Evolutionary conservation across 352 stramenopile species (phyloP).

Genomic region (Phytopythium mirpurense): DNA sequence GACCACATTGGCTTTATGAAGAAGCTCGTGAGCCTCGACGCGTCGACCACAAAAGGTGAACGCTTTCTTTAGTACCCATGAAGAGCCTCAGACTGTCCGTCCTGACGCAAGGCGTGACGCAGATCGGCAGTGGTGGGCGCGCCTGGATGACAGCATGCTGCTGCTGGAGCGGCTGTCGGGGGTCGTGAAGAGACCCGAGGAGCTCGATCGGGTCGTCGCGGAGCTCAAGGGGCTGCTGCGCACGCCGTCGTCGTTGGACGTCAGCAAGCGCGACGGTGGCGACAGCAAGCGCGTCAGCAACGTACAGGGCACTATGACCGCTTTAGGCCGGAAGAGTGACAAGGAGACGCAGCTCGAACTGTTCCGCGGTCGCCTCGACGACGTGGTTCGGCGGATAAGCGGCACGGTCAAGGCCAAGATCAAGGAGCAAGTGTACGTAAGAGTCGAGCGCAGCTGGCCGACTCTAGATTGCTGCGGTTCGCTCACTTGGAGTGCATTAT

Average conservation of each 20-base stretch:
- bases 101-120: neutral
- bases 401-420: slow-evolving; percentile 37
- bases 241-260: slow-evolving; percentile 11
- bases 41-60: slow-evolving; percentile 2
- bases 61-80: too few relatives aligned
- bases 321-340: neutral
- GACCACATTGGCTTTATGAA: slow-evolving; percentile 54
- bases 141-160: slow-evolving; percentile 42
- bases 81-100: too few relatives aligned
- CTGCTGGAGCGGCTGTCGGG: slow-evolving; percentile 40
- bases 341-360: slow-evolving; percentile 26
- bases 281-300: slow-evolving; percentile 1
- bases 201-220: slow-evolving; percentile 45
- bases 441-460: neutral
- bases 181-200: slow-evolving; percentile 47
- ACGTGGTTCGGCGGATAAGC: slow-evolving; percentile 39
- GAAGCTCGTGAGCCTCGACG: slow-evolving; percentile 45
- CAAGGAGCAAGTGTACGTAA: slow-evolving; percentile 42
- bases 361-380: slow-evolving; percentile 44
- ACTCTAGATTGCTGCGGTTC: too few relatives aligned
- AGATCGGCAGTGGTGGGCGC: slow-evolving; percentile 41
- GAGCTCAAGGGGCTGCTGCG: slow-evolving; percentile 48
- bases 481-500: too few relatives aligned
- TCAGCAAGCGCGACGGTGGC: too few relatives aligned
- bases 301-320: neutral